Base-by-base conservation (phyloP, 208 protist species). In the Herpetomonas tarakana region DNA sequence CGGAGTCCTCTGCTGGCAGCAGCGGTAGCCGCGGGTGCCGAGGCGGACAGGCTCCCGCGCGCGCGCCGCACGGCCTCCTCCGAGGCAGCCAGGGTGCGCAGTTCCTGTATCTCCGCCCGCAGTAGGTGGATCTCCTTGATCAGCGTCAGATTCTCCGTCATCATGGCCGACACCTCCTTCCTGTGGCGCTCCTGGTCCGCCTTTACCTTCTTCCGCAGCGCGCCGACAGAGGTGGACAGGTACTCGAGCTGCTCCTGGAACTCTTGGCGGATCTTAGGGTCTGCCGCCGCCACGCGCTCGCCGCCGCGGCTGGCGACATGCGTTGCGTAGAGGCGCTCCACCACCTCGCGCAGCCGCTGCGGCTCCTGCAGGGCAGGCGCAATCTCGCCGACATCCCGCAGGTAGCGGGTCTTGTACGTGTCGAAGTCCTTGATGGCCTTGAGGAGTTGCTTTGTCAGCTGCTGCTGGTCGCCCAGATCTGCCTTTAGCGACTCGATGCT, bases 91-190 rank as follows among this genome's bases (percentile, higher is more conserved):
- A 76, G 68, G 3, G 78, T 82, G 26, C 86, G 80, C 46, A 96
- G 69, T 14, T 83, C 57, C 28, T 86, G 75, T 38, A 98, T 88
- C 59, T 98, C 96, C 16, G 74, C 64, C 2, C 97, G 91, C 46
- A 98, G 77, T 12, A 86, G 75, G 76, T 98, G 97, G 69, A 98
- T 98, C 62, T 98, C 96, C 31, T 80, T 81, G 68, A 98, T 98
- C 19, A 98, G 88, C 2, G 74, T 49, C 19, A 98, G 73, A 74
- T 98, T 98, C 76, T 98, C 96, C 26, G 91, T 68, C 93, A 98
- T 98, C 79, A 98, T 95, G 25, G 68, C 78, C 14, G 80, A 90
- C 41, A 88, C 92, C 73, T 98, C 94, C 50, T 74, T 64, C 54
- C 85, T 86, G 76, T 97, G 92, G 12, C 86, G 76, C 66, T 97